Conservation (phyloP, 345 rosid species). For the Anastatica hierochuntica region DNA sequence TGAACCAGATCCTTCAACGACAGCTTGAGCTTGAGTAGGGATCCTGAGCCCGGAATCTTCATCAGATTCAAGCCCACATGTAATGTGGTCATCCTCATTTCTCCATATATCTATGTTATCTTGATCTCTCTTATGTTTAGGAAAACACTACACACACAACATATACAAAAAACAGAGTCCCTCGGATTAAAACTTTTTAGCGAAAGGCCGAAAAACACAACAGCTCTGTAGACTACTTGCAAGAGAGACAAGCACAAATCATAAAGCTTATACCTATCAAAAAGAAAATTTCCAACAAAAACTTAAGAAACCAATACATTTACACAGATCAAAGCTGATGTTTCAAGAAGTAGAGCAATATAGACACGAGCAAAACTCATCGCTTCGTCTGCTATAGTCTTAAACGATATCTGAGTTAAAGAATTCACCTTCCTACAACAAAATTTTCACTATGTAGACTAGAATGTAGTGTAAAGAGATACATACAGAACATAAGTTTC, state of each 20-base stretch:
- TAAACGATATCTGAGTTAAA: too few relatives aligned
- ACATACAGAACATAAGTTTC: too few relatives aligned
- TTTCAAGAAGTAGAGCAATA: too few relatives aligned
- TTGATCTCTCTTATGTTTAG: conserved; percentile 43
- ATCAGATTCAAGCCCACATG: conserved; percentile 44
- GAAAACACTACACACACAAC: conserved; percentile 62
- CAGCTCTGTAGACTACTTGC: conserved; percentile 28
- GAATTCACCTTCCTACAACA: too few relatives aligned
- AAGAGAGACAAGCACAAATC: conserved; percentile 28
- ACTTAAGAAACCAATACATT: too few relatives aligned
- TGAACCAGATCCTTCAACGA: conserved; percentile 73
- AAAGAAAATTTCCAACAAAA: too few relatives aligned
- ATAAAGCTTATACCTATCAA: too few relatives aligned
- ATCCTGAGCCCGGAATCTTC: conserved; percentile 52
- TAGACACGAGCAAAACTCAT: too few relatives aligned
- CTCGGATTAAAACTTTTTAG: too few relatives aligned
- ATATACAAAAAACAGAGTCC: conserved; percentile 57
- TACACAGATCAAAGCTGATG: too few relatives aligned
- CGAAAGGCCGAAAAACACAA: conserved; percentile 34
- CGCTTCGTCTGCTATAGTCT: too few relatives aligned
- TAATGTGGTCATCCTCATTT: conserved; percentile 33
- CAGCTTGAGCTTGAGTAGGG: conserved; percentile 66
- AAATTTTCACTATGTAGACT: too few relatives aligned
- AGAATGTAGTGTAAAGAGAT: not conserved
- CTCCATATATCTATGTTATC: conserved; percentile 31